These are phyloP conservation scores for Geoglossum cookeanum DNA, from an alignment of 2,329 filamentous ascomycete genomes.

Conservation along the genomic window DNA sequence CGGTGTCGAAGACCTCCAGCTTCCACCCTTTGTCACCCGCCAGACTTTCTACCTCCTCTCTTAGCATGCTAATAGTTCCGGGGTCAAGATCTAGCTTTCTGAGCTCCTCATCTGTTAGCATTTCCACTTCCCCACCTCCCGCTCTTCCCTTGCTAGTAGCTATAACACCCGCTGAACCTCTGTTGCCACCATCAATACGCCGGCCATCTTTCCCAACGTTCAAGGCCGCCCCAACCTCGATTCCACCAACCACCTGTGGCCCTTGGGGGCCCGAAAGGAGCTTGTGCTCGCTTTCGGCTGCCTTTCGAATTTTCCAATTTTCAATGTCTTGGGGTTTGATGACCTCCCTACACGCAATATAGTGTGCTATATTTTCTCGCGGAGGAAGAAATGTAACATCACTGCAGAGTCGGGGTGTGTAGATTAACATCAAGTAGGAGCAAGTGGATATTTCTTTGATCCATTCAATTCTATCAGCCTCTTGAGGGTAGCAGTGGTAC, in stretches of 20 bases:
- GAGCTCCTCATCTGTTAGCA: conserved; percentile 46
- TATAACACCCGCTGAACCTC: conserved; percentile 21
- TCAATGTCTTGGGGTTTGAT: conserved; percentile 35
- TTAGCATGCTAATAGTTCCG: conserved; percentile 48
- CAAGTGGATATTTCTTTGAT: conserved; percentile 89
- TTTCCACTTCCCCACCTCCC: conserved; percentile 40
- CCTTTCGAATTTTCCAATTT: conserved; percentile 21
- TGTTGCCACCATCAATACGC: conserved; percentile 26
- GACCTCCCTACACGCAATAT: conserved; percentile 58
- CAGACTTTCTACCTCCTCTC: conserved; percentile 45
- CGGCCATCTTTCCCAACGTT: conserved; percentile 35
- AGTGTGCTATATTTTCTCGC: conserved; percentile 54
- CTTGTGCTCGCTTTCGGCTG: conserved; percentile 10
- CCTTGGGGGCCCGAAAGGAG: conserved; percentile 12
- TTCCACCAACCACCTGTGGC: conserved; percentile 32
- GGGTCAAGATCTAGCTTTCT: conserved; percentile 47
- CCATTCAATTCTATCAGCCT: conserved; percentile 62
- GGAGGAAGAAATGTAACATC: conserved; percentile 76
- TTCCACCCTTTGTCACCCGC: conserved; percentile 60
- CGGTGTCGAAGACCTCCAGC: conserved; percentile 56
- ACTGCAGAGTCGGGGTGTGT: conserved; percentile 72
- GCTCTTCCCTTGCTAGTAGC: conserved; percentile 31
- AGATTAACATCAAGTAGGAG: conserved; percentile 81
- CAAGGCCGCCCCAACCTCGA: conserved; percentile 37
- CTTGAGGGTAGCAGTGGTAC: conserved; percentile 60